Conservation (phyloP, 148 eudicot genomes). For the Cornus florida region DNA sequence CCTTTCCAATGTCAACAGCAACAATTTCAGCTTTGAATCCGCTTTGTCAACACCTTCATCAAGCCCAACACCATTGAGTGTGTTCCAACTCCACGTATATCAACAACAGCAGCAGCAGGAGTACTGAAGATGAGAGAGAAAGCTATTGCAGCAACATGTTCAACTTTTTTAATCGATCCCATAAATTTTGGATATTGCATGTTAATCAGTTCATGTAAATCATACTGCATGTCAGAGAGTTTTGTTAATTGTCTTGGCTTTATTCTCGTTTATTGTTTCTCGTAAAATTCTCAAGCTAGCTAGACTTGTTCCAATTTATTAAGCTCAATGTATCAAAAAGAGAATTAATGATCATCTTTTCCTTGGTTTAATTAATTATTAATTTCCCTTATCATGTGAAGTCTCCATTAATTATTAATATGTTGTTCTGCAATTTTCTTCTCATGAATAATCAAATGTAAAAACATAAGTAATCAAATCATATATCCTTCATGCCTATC, state of each 20-base stretch:
- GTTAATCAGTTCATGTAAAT: constrained; percentile 35
- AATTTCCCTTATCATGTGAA: not conserved
- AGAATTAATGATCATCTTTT: too few species aligned
- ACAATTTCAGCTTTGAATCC: constrained; percentile 47
- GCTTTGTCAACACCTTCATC: constrained; percentile 61
- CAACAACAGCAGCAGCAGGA: constrained; percentile 22
- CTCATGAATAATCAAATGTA: not conserved
- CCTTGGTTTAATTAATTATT: too few species aligned
- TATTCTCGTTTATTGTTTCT: constrained; percentile 1
- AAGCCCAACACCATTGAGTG: constrained; percentile 60
- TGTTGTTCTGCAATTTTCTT: not conserved
- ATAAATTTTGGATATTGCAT: constrained; percentile 27
- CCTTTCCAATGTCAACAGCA: constrained; percentile 25
- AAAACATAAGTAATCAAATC: not conserved
- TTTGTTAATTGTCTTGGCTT: not conserved
- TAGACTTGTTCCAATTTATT: not conserved
- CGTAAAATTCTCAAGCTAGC: not conserved
- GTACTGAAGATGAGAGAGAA: constrained; percentile 64
- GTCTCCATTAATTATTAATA: not conserved
- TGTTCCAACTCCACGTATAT: constrained; percentile 46
- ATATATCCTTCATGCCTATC: too few species aligned
- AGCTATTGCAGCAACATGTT: constrained; percentile 65
- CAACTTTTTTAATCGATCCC: constrained; percentile 51
- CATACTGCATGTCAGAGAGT: not conserved
- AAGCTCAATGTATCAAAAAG: not conserved